phyloP scores from a whole-genome alignment of 2,329 filamentous ascomycete genomes.

The Penicillium rolfsii region DNA sequence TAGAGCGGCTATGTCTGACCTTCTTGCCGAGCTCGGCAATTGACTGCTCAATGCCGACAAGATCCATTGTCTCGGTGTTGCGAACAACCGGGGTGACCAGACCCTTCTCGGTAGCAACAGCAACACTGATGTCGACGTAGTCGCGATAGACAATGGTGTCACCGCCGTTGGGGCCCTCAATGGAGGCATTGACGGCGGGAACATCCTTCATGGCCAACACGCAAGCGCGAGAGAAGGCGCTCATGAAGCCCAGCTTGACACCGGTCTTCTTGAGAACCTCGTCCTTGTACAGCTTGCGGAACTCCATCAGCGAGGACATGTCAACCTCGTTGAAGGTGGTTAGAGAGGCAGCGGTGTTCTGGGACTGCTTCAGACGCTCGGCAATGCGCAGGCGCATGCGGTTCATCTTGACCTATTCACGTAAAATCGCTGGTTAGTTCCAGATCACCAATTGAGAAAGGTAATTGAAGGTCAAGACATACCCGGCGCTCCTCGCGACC shows the following conservation, averaged over 20 bases:
- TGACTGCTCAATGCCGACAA: slow-evolving; percentile 84
- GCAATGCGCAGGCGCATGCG: slow-evolving; percentile 97
- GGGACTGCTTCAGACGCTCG: slow-evolving; percentile 97
- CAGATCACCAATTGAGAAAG: background rate
- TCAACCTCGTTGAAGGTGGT: slow-evolving; percentile 99
- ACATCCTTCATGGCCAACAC: slow-evolving; percentile 92
- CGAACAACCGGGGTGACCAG: slow-evolving; percentile 95
- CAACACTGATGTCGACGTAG: slow-evolving; percentile 96
- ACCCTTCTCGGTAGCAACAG: slow-evolving; percentile 95
- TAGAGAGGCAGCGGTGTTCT: slow-evolving; percentile 95
- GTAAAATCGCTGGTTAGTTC: background rate
- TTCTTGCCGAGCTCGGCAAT: slow-evolving; percentile 97
- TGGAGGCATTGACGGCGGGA: slow-evolving; percentile 94
- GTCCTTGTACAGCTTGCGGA: slow-evolving; percentile 97
- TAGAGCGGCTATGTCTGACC: slow-evolving; percentile 52
- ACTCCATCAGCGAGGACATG: slow-evolving; percentile 97
- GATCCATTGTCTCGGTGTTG: slow-evolving; percentile 85
- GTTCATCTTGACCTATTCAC: slow-evolving; percentile 92
- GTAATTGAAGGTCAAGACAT: slow-evolving; percentile 46
- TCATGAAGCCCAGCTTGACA: slow-evolving; percentile 99
- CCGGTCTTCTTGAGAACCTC: slow-evolving; percentile 94
- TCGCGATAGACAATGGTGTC: slow-evolving; percentile 98
- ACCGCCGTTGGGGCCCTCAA: slow-evolving; percentile 90
- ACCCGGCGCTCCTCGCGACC: slow-evolving; percentile 86
- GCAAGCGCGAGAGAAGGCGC: slow-evolving; percentile 88